Evolutionary conservation across 2,329 filamentous ascomycete species (phyloP).

Genomic region (Aspergillus persii): DNA sequence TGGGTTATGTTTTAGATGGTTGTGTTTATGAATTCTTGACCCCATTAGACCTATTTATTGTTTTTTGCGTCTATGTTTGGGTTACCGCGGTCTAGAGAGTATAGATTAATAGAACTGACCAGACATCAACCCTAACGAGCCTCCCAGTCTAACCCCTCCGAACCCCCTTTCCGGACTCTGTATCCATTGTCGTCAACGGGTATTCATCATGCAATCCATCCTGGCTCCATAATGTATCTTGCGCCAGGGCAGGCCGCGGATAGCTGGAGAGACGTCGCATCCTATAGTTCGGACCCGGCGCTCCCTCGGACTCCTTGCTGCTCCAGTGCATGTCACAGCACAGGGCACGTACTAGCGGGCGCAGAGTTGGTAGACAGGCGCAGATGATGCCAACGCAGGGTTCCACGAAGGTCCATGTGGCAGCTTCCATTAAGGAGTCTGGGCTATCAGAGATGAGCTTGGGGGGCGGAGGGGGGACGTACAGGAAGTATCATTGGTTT

Average conservation of each 20-base stretch:
- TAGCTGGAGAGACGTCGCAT: background rate
- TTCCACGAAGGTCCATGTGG: slow-evolving; percentile 2
- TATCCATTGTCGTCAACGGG: background rate
- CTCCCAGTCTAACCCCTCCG: background rate
- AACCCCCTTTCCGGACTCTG: background rate
- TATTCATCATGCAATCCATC: background rate
- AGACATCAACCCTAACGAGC: too few species aligned
- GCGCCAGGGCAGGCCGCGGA: background rate
- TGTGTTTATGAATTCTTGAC: background rate
- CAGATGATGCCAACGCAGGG: slow-evolving; percentile 4
- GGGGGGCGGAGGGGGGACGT: background rate
- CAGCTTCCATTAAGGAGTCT: slow-evolving; percentile 4
- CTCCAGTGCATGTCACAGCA: background rate
- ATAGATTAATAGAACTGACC: too few species aligned
- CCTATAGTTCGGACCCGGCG: background rate
- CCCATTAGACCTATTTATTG: too few species aligned
- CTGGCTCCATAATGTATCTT: background rate
- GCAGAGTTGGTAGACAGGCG: slow-evolving; percentile 1
- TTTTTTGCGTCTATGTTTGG: too few species aligned
- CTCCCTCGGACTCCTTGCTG: background rate
- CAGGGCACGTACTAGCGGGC: background rate
- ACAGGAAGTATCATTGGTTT: background rate
- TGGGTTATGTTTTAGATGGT: background rate
- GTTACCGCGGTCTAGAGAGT: too few species aligned
- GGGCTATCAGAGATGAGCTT: background rate